A percentile compares a stretch with the other conserved stretches of the same genome.
Evolutionary conservation across 2,329 filamentous ascomycete genomes (phyloP).

Genomic region (Pyricularia pennisetigena): DNA sequence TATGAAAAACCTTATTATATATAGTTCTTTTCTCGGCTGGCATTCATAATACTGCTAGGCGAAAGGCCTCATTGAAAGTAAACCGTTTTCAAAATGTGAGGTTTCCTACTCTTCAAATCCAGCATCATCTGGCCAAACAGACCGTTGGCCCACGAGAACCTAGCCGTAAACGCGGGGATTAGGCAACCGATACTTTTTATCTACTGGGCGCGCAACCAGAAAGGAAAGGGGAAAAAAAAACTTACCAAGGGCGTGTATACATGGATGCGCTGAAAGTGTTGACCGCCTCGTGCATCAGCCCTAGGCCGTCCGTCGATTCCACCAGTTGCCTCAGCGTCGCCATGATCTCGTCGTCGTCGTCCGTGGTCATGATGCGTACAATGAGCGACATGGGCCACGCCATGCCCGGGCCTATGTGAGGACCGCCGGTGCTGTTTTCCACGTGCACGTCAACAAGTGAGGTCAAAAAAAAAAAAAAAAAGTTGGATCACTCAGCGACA

Average conservation of each 20-base stretch:
- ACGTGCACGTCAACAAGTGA: background rate
- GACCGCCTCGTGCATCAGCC: constrained; percentile 60
- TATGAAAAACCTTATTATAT: background rate
- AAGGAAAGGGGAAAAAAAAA: background rate
- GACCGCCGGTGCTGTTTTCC: constrained; percentile 12
- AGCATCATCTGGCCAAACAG: constrained; percentile 79
- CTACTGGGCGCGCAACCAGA: background rate
- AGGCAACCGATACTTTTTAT: background rate
- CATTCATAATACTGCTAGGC: background rate
- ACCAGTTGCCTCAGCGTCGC: constrained; percentile 41
- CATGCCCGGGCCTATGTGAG: constrained; percentile 34
- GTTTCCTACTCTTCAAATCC: constrained; percentile 64
- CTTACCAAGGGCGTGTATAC: constrained; percentile 42
- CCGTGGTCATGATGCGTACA: constrained; percentile 56
- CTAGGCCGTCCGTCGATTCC: constrained; percentile 49
- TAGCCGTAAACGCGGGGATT: constrained; percentile 27
- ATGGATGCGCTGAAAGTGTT: constrained; percentile 45
- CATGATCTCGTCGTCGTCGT: constrained; percentile 48
- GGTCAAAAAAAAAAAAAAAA: background rate
- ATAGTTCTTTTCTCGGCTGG: no score
- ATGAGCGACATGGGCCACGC: constrained; percentile 67
- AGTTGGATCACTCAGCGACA: background rate
- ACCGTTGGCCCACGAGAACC: constrained; percentile 85
- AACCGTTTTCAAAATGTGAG: constrained; percentile 44
- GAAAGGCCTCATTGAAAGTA: background rate